These are phyloP conservation scores for Neurospora cerealis DNA, from an alignment of 495 filamentous ascomycete species.

Conservation along the genomic window DNA sequence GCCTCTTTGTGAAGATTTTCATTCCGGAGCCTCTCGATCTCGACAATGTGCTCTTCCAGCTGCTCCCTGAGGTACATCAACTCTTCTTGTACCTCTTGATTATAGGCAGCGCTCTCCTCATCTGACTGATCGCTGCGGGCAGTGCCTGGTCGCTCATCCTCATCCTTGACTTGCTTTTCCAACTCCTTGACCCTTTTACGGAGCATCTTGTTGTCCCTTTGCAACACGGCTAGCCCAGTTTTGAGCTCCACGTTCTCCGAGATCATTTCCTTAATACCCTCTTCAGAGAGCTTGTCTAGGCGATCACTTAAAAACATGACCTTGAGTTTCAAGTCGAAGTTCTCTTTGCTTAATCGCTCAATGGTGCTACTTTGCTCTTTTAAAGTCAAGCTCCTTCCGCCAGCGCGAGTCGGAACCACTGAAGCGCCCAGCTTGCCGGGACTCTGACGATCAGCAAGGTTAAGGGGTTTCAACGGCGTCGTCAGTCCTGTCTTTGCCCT, in stretches of 20 bases:
- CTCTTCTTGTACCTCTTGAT: constrained; percentile 76
- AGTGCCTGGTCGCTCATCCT: constrained; percentile 50
- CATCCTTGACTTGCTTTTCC: constrained; percentile 73
- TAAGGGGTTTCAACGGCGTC: constrained; percentile 42
- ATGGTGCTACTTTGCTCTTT: constrained; percentile 97
- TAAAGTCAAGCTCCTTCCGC: constrained; percentile 76
- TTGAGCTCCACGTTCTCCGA: constrained; percentile 93
- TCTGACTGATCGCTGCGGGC: constrained; percentile 37
- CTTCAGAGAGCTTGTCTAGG: constrained; percentile 85
- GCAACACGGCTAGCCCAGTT: constrained; percentile 73
- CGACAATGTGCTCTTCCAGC: constrained; percentile 68
- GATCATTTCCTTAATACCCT: constrained; percentile 94
- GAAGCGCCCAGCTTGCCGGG: constrained; percentile 19
- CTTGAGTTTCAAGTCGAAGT: constrained; percentile 95
- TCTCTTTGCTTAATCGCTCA: constrained; percentile 87
- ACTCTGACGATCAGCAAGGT: constrained; percentile 45
- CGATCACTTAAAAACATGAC: constrained; percentile 94
- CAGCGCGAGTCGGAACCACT: constrained; percentile 46
- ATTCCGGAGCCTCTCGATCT: constrained; percentile 70
- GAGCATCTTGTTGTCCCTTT: constrained; percentile 78
- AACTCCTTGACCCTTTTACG: constrained; percentile 71
- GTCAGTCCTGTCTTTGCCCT: constrained; percentile 46
- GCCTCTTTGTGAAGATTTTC: constrained; percentile 66
- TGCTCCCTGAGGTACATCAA: constrained; percentile 71
- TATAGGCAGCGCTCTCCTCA: constrained; percentile 38